phyloP scores from a whole-genome alignment of 2,329 filamentous ascomycete genomes.

The Didymella segeticola region DNA sequence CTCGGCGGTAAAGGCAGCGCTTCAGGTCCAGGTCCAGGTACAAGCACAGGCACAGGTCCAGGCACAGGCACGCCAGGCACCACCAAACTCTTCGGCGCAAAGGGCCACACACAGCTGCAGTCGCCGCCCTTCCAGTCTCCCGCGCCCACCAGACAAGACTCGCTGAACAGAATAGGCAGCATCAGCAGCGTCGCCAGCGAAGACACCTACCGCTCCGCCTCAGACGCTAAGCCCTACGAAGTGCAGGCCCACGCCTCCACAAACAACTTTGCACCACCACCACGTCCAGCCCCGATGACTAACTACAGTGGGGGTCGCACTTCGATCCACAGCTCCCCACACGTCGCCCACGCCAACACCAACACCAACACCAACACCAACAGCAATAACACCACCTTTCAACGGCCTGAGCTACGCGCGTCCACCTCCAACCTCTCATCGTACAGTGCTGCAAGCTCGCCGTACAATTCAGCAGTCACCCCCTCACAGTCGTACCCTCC shows the following conservation, averaged over 20 bases:
- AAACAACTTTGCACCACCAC: slow-evolving; percentile 45
- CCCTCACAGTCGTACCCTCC: slow-evolving; percentile 55
- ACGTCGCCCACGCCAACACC: no score
- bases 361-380: no score
- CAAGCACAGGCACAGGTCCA: slow-evolving; percentile 27
- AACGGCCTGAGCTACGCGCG: slow-evolving; percentile 44
- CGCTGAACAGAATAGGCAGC: slow-evolving; percentile 43
- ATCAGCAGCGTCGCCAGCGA: slow-evolving; percentile 45
- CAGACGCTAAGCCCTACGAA: slow-evolving; percentile 46
- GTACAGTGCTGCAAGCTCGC: slow-evolving; percentile 42
- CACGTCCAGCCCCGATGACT: slow-evolving; percentile 41
- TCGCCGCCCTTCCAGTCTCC: slow-evolving; percentile 48
- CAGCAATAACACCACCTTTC: slow-evolving; percentile 44
- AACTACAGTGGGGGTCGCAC: slow-evolving; percentile 40
- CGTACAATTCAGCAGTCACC: slow-evolving; percentile 47
- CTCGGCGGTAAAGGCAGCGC: slow-evolving; percentile 42
- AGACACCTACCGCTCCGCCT: slow-evolving; percentile 42
- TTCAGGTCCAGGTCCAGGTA: slow-evolving; percentile 21
- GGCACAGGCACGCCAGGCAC: slow-evolving; percentile 40
- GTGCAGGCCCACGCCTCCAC: slow-evolving; percentile 42
- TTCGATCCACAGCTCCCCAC: slow-evolving; percentile 47
- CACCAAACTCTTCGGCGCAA: slow-evolving; percentile 37
- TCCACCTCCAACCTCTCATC: slow-evolving; percentile 46
- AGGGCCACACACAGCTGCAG: slow-evolving; percentile 35
- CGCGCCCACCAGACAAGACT: slow-evolving; percentile 38